These are phyloP conservation scores for Scedosporium apiospermum DNA, from an alignment of 2,329 filamentous ascomycete species.

Conservation along the genomic window DNA sequence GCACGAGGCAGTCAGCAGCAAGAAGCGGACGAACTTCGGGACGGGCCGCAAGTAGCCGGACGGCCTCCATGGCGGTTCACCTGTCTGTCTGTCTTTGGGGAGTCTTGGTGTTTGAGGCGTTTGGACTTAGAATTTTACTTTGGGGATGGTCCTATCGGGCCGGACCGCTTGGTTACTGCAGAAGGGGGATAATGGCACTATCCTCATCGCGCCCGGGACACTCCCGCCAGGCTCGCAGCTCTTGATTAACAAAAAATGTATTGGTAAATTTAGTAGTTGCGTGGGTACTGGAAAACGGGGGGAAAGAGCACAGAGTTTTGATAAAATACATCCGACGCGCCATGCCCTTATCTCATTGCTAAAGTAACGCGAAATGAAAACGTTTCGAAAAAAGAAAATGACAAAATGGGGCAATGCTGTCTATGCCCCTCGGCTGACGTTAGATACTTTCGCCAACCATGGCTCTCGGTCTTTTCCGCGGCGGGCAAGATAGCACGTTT, in stretches of 20 bases:
- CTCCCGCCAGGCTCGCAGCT: background rate
- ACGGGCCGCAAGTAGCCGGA: slow-evolving; percentile 36
- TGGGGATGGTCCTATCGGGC: too few relatives aligned
- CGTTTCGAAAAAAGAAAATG: background rate
- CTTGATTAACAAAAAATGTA: background rate
- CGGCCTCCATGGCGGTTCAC: background rate
- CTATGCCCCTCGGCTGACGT: background rate
- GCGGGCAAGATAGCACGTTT: too few relatives aligned
- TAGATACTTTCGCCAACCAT: too few relatives aligned
- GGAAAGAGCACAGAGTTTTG: background rate
- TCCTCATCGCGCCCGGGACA: too few relatives aligned
- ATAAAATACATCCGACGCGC: slow-evolving; percentile 5
- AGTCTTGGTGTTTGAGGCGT: background rate
- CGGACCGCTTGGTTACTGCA: too few relatives aligned
- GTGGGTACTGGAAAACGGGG: background rate
- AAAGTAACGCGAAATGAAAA: background rate
- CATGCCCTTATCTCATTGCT: background rate
- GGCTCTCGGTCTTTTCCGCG: too few relatives aligned
- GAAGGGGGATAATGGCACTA: too few relatives aligned
- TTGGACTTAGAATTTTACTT: too few relatives aligned
- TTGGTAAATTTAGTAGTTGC: background rate
- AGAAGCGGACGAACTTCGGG: slow-evolving; percentile 50
- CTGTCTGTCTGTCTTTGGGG: background rate
- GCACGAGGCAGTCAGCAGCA: slow-evolving; percentile 43
- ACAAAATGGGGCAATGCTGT: background rate